Conservation (phyloP, 2,329 filamentous ascomycete genomes). For the Aspergillus nomiae region DNA sequence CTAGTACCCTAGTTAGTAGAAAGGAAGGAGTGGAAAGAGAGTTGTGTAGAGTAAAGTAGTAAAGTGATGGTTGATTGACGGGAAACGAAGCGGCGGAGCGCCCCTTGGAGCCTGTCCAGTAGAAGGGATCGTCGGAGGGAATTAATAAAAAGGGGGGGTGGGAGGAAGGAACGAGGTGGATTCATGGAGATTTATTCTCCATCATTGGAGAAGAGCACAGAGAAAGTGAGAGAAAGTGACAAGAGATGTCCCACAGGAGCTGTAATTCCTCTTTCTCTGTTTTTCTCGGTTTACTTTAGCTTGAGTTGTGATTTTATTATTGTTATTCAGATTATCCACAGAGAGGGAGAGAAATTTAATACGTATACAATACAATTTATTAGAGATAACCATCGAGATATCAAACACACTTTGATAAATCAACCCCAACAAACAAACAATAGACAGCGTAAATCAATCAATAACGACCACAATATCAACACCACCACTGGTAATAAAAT, state of each 20-base stretch:
- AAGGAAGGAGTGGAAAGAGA: slow-evolving; percentile 1
- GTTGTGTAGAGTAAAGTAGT: not conserved
- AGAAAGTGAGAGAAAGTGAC: not conserved
- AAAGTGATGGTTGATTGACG: not conserved
- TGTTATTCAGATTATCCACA: no score
- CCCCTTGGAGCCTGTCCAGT: slow-evolving; percentile 1
- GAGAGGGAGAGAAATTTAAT: no score
- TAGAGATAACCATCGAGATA: no score
- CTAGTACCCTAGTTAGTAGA: not conserved
- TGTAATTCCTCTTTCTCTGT: not conserved
- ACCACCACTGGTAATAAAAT: not conserved
- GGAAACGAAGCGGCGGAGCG: not conserved
- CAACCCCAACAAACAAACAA: not conserved
- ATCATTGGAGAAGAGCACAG: not conserved
- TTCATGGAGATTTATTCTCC: not conserved
- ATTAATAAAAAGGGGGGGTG: not conserved
- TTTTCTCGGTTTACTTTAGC: not conserved
- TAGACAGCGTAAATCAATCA: no score
- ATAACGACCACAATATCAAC: not conserved
- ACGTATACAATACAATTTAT: no score
- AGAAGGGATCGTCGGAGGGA: slow-evolving; percentile 10
- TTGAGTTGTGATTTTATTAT: no score
- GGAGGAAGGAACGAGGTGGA: slow-evolving; percentile 6
- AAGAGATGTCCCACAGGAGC: not conserved
- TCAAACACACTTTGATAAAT: not conserved